Evolutionary conservation across 768 basidiomycete genomes (phyloP).

Genomic region (Termitomyces sp.): DNA sequence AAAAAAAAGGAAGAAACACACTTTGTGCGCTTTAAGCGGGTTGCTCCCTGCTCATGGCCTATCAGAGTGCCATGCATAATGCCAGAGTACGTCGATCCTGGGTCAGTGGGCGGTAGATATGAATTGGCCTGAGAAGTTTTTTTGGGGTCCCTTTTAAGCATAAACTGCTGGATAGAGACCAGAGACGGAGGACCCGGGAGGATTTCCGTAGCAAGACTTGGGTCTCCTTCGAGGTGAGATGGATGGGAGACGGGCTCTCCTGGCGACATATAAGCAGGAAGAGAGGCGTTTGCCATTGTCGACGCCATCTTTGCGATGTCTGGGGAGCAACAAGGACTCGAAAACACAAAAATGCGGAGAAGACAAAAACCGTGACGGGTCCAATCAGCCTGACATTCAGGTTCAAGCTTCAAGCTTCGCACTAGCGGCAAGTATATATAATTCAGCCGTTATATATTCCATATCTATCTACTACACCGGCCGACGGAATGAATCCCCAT

Average conservation of each 20-base stretch:
- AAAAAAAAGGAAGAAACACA: constrained; percentile 35
- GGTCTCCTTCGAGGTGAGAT: constrained; percentile 78
- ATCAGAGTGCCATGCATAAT: constrained; percentile 64
- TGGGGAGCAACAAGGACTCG: constrained; percentile 15
- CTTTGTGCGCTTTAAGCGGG: constrained; percentile 71
- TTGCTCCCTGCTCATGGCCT: constrained; percentile 61
- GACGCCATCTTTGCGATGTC: constrained; percentile 55
- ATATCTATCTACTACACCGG: constrained; percentile 2
- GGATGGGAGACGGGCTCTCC: constrained; percentile 74
- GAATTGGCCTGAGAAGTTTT: constrained; percentile 68
- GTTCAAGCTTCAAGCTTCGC: constrained; percentile 12
- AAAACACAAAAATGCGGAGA: constrained; percentile 15
- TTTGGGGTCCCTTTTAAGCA: constrained; percentile 76
- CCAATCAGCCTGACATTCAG: constrained; percentile 13
- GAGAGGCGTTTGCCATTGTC: constrained; percentile 51
- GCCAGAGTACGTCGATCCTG: constrained; percentile 84
- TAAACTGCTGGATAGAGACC: constrained; percentile 63
- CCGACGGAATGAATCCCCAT: neutral
- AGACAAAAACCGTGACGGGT: constrained; percentile 13
- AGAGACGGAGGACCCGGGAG: constrained; percentile 84
- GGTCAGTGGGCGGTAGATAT: constrained; percentile 81
- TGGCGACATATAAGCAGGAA: constrained; percentile 70
- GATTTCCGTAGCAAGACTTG: constrained; percentile 83
- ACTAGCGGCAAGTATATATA: constrained; percentile 2
- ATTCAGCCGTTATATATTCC: neutral